Evolutionary conservation across 305 asterid species (phyloP).

Genomic region (Fraxinus latifolia): DNA sequence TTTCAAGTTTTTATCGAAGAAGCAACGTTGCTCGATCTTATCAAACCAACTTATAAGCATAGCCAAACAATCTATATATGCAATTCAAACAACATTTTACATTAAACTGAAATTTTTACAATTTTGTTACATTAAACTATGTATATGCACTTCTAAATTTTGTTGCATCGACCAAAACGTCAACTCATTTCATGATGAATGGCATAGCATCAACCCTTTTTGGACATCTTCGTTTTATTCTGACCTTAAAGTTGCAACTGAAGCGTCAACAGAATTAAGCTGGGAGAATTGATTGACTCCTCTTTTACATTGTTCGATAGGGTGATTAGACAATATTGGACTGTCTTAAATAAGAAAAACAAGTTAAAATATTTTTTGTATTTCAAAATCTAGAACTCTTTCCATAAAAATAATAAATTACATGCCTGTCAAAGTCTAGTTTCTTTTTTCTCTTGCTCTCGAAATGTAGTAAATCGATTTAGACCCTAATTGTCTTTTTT

Average conservation of each 20-base stretch:
- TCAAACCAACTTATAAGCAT: background rate
- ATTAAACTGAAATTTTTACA: background rate
- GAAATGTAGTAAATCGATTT: too few relatives aligned
- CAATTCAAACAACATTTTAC: background rate
- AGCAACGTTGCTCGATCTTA: background rate
- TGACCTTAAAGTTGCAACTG: background rate
- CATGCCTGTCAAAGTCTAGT: too few relatives aligned
- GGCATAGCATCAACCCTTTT: background rate
- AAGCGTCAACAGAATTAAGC: background rate
- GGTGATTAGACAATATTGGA: background rate
- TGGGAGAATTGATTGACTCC: background rate
- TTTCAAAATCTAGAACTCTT: background rate
- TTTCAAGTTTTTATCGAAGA: background rate
- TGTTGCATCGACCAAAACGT: background rate
- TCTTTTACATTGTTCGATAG: background rate
- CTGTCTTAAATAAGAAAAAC: background rate
- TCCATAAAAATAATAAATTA: background rate
- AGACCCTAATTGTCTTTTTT: too few relatives aligned
- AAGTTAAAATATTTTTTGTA: background rate
- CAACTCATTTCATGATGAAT: background rate
- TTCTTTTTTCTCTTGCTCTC: too few relatives aligned
- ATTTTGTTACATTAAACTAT: background rate
- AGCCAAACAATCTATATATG: background rate
- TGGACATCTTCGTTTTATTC: background rate
- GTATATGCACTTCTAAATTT: background rate